phyloP scores from a whole-genome alignment of 2,329 filamentous ascomycete species.

The Aplosporella prunicola region DNA sequence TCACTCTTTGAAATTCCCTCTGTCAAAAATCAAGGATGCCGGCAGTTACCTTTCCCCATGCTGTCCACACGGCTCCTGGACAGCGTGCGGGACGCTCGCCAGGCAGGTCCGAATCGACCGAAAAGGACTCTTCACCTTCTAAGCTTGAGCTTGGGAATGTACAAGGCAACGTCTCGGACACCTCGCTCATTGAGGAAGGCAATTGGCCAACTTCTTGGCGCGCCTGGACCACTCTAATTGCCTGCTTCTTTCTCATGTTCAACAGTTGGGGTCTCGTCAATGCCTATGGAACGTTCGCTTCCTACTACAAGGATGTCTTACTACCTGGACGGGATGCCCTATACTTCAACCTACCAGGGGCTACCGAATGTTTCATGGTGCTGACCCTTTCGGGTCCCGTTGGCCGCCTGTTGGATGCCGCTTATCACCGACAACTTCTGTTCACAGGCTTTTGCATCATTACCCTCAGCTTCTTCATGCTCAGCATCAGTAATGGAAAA shows the following conservation, averaged over 20 bases:
- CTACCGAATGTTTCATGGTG: constrained; percentile 39
- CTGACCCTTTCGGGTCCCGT: constrained; percentile 36
- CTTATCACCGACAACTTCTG: constrained; percentile 32
- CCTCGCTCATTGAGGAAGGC: neutral
- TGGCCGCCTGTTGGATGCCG: constrained; percentile 42
- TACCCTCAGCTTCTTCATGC: constrained; percentile 36
- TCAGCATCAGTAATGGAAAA: constrained; percentile 34
- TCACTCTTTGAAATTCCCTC: too few species aligned
- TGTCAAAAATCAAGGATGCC: too few species aligned
- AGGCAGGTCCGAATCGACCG: too few species aligned
- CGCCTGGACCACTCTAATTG: constrained; percentile 36
- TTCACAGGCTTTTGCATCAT: constrained; percentile 34
- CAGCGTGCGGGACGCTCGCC: too few species aligned
- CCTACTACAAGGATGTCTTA: constrained; percentile 39
- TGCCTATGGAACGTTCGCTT: constrained; percentile 41
- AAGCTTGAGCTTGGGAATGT: too few species aligned
- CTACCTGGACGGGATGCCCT: constrained; percentile 32
- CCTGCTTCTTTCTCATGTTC: constrained; percentile 44
- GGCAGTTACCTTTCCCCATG: too few species aligned
- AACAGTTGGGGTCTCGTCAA: constrained; percentile 42
- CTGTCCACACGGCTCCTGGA: too few species aligned
- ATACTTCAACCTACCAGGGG: constrained; percentile 39
- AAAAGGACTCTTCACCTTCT: too few species aligned
- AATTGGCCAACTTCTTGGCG: constrained; percentile 38
- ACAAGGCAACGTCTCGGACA: too few species aligned